phyloP scores from a whole-genome alignment of 768 basidiomycete species.

The Obba rivulosa region DNA sequence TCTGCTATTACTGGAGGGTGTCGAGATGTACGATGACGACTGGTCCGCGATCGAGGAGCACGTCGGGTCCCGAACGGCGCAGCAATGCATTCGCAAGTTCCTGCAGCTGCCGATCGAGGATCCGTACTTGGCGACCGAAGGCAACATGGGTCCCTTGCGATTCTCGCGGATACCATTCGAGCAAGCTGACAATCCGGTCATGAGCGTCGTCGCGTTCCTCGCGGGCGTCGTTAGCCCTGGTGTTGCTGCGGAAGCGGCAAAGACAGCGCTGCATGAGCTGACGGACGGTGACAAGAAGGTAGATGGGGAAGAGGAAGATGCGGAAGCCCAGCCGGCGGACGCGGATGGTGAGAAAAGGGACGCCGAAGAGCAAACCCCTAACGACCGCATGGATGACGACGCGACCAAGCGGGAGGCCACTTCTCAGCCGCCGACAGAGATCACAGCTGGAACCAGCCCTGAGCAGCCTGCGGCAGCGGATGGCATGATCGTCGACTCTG shows the following conservation, averaged over 20 bases:
- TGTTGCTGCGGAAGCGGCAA: slow-evolving; percentile 91
- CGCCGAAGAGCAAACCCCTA: slow-evolving; percentile 33
- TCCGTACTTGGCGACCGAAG: slow-evolving; percentile 76
- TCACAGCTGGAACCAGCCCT: not conserved
- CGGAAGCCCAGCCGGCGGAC: slow-evolving; percentile 29
- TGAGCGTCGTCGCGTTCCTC: slow-evolving; percentile 97
- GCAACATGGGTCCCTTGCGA: slow-evolving; percentile 66
- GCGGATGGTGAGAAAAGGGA: slow-evolving; percentile 25
- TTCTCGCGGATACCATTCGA: slow-evolving; percentile 86
- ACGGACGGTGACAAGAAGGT: slow-evolving; percentile 48
- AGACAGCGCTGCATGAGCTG: slow-evolving; percentile 79
- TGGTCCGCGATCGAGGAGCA: slow-evolving; percentile 93
- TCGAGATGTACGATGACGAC: slow-evolving; percentile 98
- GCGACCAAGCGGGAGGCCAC: not conserved
- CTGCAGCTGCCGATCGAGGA: slow-evolving; percentile 96
- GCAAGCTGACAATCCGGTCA: slow-evolving; percentile 94
- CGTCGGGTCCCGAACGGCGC: slow-evolving; percentile 84
- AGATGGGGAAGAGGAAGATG: slow-evolving; percentile 23
- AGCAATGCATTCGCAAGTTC: slow-evolving; percentile 96
- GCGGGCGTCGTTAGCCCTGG: slow-evolving; percentile 88
- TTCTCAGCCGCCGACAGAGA: not conserved
- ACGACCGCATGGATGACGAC: slow-evolving; percentile 40
- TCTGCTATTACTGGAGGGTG: slow-evolving; percentile 84
- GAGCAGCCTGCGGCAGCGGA: slow-evolving; percentile 15
- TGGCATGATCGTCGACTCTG: slow-evolving; percentile 44